Evolutionary conservation across 139 green algal genomes (phyloP).

Genomic region (Yamagishiella unicocca): DNA sequence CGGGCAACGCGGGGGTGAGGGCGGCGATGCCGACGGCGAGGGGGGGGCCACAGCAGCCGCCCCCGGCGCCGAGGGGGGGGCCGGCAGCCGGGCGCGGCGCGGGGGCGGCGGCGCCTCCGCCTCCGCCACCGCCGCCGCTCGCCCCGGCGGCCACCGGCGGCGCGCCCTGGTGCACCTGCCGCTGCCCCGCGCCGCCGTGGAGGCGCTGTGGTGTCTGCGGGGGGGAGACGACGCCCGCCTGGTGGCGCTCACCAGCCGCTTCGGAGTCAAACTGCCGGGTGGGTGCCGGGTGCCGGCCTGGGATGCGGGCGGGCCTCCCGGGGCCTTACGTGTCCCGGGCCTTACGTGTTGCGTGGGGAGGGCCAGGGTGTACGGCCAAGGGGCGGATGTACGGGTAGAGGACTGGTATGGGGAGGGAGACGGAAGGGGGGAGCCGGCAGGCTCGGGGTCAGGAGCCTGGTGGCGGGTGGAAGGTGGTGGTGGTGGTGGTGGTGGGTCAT

Average conservation of each 20-base stretch:
- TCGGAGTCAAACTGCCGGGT: conserved; percentile 61
- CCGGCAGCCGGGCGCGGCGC: neutral
- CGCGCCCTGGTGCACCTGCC: conserved; percentile 31
- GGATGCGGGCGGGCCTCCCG: too few relatives aligned
- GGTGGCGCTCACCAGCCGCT: conserved; percentile 41
- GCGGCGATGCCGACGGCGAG: neutral
- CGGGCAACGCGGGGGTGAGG: neutral
- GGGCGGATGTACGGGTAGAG: too few relatives aligned
- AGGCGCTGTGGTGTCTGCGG: conserved; percentile 55
- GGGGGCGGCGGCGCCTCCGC: neutral
- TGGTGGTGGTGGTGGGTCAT: too few relatives aligned
- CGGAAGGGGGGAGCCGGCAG: too few relatives aligned
- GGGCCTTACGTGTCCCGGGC: too few relatives aligned
- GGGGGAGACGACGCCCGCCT: conserved; percentile 68
- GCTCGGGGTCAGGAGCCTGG: too few relatives aligned
- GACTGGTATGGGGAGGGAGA: too few relatives aligned
- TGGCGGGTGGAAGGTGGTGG: too few relatives aligned
- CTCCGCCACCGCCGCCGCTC: too few relatives aligned
- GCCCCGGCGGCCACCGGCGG: neutral
- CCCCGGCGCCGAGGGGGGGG: neutral
- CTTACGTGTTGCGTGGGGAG: too few relatives aligned
- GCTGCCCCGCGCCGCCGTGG: conserved; percentile 30
- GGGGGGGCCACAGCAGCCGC: neutral
- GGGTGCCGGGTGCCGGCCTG: conserved; percentile 16
- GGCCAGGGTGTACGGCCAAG: too few relatives aligned